A percentile compares a stretch with the other conserved stretches of the same genome.
phyloP scores from a whole-genome alignment of 139 green algal genomes.

The Edaphochlamys debaryana region DNA sequence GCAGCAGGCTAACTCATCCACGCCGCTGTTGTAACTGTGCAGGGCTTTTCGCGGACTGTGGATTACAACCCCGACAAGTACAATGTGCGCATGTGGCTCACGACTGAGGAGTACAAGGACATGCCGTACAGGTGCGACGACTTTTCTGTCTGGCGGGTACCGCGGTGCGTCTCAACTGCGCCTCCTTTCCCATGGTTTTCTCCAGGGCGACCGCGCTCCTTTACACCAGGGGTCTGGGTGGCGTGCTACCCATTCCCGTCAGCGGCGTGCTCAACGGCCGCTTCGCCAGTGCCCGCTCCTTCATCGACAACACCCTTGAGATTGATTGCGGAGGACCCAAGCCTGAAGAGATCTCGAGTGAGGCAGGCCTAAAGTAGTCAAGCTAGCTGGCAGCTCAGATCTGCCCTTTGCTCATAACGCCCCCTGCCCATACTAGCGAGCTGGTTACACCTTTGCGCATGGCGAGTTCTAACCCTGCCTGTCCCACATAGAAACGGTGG shows the following conservation, averaged over 20 bases:
- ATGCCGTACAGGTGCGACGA: neutral
- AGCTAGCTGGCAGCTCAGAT: no score
- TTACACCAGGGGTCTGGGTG: slow-evolving; percentile 7
- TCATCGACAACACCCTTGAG: neutral
- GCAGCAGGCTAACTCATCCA: no score
- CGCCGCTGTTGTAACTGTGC: neutral
- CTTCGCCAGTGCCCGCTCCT: neutral
- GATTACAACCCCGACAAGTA: neutral
- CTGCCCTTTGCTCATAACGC: no score
- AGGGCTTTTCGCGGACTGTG: neutral
- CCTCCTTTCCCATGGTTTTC: neutral
- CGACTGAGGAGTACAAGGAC: slow-evolving; percentile 16
- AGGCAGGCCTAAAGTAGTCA: no score
- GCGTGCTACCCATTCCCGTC: neutral
- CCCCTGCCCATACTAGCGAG: no score
- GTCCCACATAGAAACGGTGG: neutral
- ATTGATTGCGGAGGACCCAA: neutral
- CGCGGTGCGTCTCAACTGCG: no score
- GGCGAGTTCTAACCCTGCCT: neutral
- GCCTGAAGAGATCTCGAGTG: no score
- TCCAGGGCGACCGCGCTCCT: neutral
- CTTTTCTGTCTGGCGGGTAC: no score
- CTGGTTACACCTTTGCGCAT: no score
- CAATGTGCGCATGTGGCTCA: neutral
- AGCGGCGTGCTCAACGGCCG: neutral